Evolutionary conservation across 1,284 basidiomycete species (phyloP).

Genomic region (Ceratobasidium sp.): DNA sequence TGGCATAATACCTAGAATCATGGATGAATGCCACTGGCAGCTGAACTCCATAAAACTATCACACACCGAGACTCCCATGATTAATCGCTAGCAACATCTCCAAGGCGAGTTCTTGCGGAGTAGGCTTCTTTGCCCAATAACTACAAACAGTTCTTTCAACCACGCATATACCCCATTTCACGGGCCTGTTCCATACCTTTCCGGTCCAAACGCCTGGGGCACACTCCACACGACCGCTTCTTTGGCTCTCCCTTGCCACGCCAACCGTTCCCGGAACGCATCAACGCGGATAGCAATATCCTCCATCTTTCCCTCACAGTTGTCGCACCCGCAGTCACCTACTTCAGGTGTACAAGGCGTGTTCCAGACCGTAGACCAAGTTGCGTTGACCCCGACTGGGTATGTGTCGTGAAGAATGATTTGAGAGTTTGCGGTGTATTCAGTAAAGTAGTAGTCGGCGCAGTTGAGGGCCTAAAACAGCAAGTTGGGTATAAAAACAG

Average conservation of each 20-base stretch:
- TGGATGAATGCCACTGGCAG: not conserved
- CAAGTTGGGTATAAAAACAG: conserved; percentile 19
- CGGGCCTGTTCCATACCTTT: conserved; percentile 60
- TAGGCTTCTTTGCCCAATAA: conserved; percentile 74
- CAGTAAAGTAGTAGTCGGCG: conserved; percentile 71
- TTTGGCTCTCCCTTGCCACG: conserved; percentile 70
- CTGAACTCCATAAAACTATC: not conserved
- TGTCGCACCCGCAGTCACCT: conserved; percentile 75
- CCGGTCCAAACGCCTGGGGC: conserved; percentile 76
- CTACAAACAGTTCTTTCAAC: conserved; percentile 53
- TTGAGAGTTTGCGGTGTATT: conserved; percentile 69
- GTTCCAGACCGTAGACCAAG: conserved; percentile 65
- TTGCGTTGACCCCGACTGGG: conserved; percentile 74
- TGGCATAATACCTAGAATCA: conserved; percentile 65
- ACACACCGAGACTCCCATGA: conserved; percentile 69
- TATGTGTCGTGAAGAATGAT: conserved; percentile 69
- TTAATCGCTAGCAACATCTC: conserved; percentile 73
- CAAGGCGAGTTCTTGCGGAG: conserved; percentile 73
- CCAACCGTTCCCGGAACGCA: conserved; percentile 66
- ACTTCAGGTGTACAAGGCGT: conserved; percentile 65
- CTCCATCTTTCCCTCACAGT: conserved; percentile 63
- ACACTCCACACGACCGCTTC: conserved; percentile 77
- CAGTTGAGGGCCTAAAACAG: conserved; percentile 68
- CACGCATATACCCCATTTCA: not conserved
- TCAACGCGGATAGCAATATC: conserved; percentile 74